Evolutionary conservation across 352 stramenopile species (phyloP), one percentile per base, ranked within the genome.

Genomic region (Peronospora belbahrii): DNA sequence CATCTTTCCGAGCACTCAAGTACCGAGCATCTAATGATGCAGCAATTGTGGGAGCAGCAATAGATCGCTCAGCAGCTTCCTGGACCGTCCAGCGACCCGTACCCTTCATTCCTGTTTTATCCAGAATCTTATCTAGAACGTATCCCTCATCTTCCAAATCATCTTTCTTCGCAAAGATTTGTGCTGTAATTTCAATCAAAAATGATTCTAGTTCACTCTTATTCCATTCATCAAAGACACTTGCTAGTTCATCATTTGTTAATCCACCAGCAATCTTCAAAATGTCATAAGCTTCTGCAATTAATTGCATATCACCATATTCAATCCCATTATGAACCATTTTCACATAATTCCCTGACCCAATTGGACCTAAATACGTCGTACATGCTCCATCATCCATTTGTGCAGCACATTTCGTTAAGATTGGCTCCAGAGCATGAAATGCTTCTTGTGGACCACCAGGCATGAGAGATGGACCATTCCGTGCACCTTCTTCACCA

Each of bases 291-390:
- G 94, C 90, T 74, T 99, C 97, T 28, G 83, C 88, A 66, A 99
- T 99, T 15, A 99, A 73, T 74, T 99, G 96, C 95, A 98, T 99
- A 70, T 98, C 96, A 42, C 95, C 96, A 74, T 99, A 99, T 69
- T 99, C 97, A 60, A 99, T 99, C 51, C 97, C 97, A 79, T 99
- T 99, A 87, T 99, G 97, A 49, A 99, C 95, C 96, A 99, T 99
- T 81, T 99, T 99, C 41, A 99, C 96, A 74, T 99, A 99, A 78
- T 99, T 99, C 47, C 97, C 97, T 23, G 85, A 85, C 56, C 97
- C 97, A 27, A 97, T 86, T 13, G 83, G 85, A 27, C 97, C 97
- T 38, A 98, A 70, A 73, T 99, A 99, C 36, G 92, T 97, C 15
- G 95, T 98, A 68, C 97, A 99, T 15, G 95, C 74, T 17, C 90